Conservation (phyloP, 305 asterid genomes). For the Striga hermonthica region DNA sequence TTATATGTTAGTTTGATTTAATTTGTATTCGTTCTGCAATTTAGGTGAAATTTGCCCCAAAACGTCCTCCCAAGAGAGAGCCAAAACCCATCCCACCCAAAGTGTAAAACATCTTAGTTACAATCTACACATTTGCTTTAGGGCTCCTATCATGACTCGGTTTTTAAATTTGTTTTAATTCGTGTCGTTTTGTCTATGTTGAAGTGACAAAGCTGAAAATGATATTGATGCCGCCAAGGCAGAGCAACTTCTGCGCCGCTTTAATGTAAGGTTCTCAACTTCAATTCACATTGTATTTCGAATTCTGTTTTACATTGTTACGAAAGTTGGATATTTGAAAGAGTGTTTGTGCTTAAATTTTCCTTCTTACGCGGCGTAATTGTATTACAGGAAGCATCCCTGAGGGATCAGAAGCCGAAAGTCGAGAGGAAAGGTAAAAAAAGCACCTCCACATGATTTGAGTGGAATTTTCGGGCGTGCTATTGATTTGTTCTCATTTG, state of each 20-base stretch:
- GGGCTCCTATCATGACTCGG: neutral
- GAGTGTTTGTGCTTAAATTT: too few species aligned
- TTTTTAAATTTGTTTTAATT: neutral
- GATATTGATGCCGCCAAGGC: slow-evolving; percentile 55
- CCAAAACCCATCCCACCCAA: slow-evolving; percentile 49
- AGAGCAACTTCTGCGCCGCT: slow-evolving; percentile 60
- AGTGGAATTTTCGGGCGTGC: too few species aligned
- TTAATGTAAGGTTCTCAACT: slow-evolving; percentile 38
- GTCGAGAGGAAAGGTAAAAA: slow-evolving; percentile 56
- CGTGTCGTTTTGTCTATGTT: slow-evolving; percentile 17
- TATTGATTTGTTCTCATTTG: too few species aligned
- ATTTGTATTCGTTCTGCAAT: slow-evolving; percentile 17
- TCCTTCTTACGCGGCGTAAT: too few species aligned
- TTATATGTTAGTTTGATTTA: neutral
- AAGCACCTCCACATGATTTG: too few species aligned
- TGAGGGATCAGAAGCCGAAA: slow-evolving; percentile 41
- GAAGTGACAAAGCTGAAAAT: slow-evolving; percentile 64
- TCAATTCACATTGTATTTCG: neutral
- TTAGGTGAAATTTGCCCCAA: slow-evolving; percentile 76
- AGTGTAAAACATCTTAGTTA: slow-evolving; percentile 46
- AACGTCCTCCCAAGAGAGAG: slow-evolving; percentile 70
- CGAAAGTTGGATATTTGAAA: too few species aligned
- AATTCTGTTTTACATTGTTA: too few species aligned
- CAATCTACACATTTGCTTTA: neutral
- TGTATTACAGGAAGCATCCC: slow-evolving; percentile 59